phyloP scores from a whole-genome alignment of 495 filamentous ascomycete species.

The Schizothecium vesticola region DNA sequence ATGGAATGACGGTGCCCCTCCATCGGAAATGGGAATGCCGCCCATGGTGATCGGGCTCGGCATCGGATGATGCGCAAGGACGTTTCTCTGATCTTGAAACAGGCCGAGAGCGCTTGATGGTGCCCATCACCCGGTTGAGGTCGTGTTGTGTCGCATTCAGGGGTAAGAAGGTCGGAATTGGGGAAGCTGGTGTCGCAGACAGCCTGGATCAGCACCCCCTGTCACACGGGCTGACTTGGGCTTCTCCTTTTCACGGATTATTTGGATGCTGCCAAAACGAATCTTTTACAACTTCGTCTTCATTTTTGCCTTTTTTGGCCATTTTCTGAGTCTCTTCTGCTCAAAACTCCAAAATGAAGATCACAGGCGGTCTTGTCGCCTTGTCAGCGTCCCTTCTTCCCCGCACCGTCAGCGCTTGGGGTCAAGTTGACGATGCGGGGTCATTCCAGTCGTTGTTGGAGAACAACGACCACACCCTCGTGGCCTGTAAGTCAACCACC shows the following conservation, averaged over 20 bases:
- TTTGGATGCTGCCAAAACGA: not conserved
- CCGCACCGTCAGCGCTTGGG: conserved; percentile 27
- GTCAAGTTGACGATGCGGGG: conserved; percentile 28
- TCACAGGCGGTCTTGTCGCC: conserved; percentile 11
- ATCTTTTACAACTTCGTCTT: not conserved
- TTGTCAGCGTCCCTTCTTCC: conserved; percentile 9
- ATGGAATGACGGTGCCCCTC: not conserved
- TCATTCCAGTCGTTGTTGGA: conserved; percentile 25
- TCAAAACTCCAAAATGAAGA: conserved; percentile 18
- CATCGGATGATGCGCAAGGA: conserved; percentile 3
- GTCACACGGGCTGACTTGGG: not conserved
- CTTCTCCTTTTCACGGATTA: not conserved
- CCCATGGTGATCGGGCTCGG: not conserved
- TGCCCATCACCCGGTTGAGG: not conserved
- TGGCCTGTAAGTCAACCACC: conserved; percentile 39
- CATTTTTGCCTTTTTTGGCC: not conserved
- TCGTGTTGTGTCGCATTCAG: not conserved
- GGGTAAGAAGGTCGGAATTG: not conserved
- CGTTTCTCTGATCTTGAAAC: conserved; percentile 5
- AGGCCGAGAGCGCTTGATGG: not conserved
- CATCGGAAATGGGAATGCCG: not conserved
- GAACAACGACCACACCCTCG: conserved; percentile 31
- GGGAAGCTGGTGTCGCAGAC: not conserved
- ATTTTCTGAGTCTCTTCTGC: not conserved
- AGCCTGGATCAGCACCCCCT: conserved; percentile 9